Evolutionary conservation across 2,329 filamentous ascomycete species (phyloP).

Genomic region (Neopestalotiopsis rosae): DNA sequence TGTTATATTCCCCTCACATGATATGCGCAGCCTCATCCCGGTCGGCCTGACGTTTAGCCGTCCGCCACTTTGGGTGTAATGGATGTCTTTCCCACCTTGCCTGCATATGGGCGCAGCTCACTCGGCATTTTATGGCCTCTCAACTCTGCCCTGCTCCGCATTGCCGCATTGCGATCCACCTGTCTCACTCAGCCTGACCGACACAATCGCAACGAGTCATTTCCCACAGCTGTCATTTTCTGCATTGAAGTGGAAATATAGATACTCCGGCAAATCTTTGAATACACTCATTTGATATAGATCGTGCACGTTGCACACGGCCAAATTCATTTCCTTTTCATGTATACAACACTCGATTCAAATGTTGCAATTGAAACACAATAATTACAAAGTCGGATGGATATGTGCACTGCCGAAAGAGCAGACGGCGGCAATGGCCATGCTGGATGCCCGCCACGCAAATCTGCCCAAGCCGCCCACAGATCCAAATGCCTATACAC

Average conservation of each 20-base stretch:
- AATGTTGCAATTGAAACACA: neutral
- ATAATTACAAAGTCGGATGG: constrained; percentile 29
- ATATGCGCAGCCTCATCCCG: neutral
- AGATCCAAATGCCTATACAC: constrained; percentile 7
- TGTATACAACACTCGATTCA: neutral
- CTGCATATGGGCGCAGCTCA: neutral
- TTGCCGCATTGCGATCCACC: too few relatives aligned
- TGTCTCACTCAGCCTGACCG: too few relatives aligned
- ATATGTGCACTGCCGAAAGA: constrained; percentile 27
- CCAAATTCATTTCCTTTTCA: too few relatives aligned
- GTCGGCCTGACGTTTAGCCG: neutral
- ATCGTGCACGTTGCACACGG: too few relatives aligned
- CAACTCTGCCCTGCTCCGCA: neutral
- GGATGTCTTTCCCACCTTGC: neutral
- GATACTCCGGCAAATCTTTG: too few relatives aligned
- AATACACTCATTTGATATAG: too few relatives aligned
- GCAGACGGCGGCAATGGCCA: constrained; percentile 25
- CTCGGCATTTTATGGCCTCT: neutral
- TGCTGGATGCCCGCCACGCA: constrained; percentile 20
- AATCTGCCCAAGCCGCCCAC: neutral
- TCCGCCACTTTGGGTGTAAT: neutral
- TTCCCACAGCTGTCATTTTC: too few relatives aligned
- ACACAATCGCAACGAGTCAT: too few relatives aligned
- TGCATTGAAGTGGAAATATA: too few relatives aligned
- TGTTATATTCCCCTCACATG: neutral